These are phyloP conservation scores for Neltuma alba DNA, from an alignment of 306 rosid species.

Conservation along the genomic window DNA sequence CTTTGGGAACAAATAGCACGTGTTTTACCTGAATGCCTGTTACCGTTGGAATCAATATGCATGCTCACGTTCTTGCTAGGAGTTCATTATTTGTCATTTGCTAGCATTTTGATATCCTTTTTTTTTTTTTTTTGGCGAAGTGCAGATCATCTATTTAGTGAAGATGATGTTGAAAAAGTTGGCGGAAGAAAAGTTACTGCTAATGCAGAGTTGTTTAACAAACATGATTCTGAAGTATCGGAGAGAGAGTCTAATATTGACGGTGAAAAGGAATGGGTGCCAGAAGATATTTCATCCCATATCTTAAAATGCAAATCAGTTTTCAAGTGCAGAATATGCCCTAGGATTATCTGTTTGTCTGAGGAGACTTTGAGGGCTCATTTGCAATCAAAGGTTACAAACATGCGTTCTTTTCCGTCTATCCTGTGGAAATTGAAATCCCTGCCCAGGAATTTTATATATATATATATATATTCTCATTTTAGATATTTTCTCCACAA, in stretches of 20 bases:
- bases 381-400: slow-evolving; percentile 80
- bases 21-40: not conserved
- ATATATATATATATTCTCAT: not conserved
- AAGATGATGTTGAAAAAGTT: slow-evolving; percentile 55
- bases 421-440: not conserved
- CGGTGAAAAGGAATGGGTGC: slow-evolving; percentile 38
- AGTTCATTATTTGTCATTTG: slow-evolving; percentile 22
- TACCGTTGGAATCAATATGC: slow-evolving; percentile 14
- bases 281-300: slow-evolving; percentile 43
- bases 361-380: slow-evolving; percentile 81
- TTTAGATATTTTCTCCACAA: not conserved
- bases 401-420: slow-evolving; percentile 13
- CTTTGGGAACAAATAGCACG: not conserved
- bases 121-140: slow-evolving; percentile 14
- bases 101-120: slow-evolving; percentile 22
- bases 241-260: slow-evolving; percentile 36
- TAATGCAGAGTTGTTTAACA: slow-evolving; percentile 35
- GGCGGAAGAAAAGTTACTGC: slow-evolving; percentile 38
- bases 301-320: slow-evolving; percentile 73
- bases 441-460: not conserved
- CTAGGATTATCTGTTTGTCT: slow-evolving; percentile 78
- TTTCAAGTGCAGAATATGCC: slow-evolving; percentile 91
- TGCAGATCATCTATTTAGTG: slow-evolving; percentile 55
- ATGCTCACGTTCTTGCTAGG: slow-evolving; percentile 9
- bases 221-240: slow-evolving; percentile 35